Evolutionary conservation across 495 filamentous ascomycete genomes (phyloP).

Genomic region (Penicillium taxi): DNA sequence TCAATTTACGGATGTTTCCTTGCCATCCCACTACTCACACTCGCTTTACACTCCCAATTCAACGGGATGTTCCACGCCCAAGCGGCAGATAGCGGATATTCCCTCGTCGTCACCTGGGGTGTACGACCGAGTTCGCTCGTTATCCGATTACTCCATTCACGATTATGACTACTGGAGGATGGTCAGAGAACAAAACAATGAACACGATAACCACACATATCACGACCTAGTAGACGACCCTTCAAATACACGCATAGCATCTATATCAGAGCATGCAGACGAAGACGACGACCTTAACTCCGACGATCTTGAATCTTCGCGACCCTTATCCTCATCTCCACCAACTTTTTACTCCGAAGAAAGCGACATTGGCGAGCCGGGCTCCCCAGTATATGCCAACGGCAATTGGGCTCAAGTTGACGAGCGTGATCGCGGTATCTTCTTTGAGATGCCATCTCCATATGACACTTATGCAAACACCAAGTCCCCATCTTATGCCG

Average conservation of each 20-base stretch:
- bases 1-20: constrained; percentile 23
- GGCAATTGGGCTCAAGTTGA: constrained; percentile 21
- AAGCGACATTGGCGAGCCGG: constrained; percentile 33
- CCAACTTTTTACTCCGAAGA: constrained; percentile 17
- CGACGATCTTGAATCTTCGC: constrained; percentile 8
- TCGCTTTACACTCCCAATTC: constrained; percentile 14
- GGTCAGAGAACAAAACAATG: constrained; percentile 2
- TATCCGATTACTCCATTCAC: constrained; percentile 17
- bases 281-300: constrained; percentile 7
- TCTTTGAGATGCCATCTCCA: constrained; percentile 9
- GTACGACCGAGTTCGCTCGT: constrained; percentile 16
- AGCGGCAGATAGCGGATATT: constrained; percentile 11
- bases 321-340: constrained; percentile 16
- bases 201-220: constrained; percentile 6
- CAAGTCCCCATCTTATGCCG: constrained; percentile 7
- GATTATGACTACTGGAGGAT: constrained; percentile 17
- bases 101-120: constrained; percentile 17
- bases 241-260: constrained; percentile 18
- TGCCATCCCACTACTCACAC: constrained; percentile 21
- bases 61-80: constrained; percentile 10
- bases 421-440: constrained; percentile 20
- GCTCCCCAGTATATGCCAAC: constrained; percentile 29
- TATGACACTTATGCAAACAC: constrained; percentile 16
- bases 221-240: constrained; percentile 14
- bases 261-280: constrained; percentile 23